A percentile compares a stretch with the other conserved stretches of the same genome.
These are phyloP conservation scores for Solanum peruvianum DNA, from an alignment of 257 asterid genomes.

Conservation along the genomic window DNA sequence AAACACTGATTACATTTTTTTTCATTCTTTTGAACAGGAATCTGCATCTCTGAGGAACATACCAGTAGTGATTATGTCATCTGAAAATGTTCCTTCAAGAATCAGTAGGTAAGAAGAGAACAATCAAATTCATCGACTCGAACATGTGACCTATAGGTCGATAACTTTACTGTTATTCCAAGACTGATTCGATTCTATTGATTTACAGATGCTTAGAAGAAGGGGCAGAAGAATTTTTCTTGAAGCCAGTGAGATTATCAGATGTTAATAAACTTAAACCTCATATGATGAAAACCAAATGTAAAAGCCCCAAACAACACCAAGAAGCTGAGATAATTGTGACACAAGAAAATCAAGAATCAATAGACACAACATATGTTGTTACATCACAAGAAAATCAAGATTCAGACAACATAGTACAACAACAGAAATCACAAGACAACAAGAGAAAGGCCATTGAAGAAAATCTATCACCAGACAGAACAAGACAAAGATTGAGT, in stretches of 20 bases:
- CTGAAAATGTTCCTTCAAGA: slow-evolving; percentile 12
- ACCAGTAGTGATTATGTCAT: slow-evolving; percentile 22
- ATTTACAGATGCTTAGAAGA: slow-evolving; percentile 22
- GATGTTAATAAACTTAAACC: slow-evolving; percentile 23
- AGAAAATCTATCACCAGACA: slow-evolving; percentile 27
- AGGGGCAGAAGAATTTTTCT: slow-evolving; percentile 27
- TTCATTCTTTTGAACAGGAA: slow-evolving; percentile 5
- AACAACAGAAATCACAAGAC: background rate
- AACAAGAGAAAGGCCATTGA: slow-evolving; percentile 16
- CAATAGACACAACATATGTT: background rate
- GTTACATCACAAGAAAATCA: background rate
- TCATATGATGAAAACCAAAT: slow-evolving; percentile 13
- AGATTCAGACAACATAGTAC: background rate
- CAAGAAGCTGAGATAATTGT: background rate
- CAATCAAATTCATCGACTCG: background rate
- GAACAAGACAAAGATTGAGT: slow-evolving; percentile 27
- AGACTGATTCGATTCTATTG: background rate
- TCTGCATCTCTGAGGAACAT: slow-evolving; percentile 10
- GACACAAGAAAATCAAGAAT: background rate
- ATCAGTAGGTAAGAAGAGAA: slow-evolving; percentile 7
- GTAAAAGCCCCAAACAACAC: background rate
- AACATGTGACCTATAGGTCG: background rate
- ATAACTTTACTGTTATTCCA: background rate
- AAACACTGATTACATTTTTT: background rate
- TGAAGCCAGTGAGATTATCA: slow-evolving; percentile 18